Evolutionary conservation across 164 flowering plant species (phyloP).

Genomic region (Stephania cephalantha): DNA sequence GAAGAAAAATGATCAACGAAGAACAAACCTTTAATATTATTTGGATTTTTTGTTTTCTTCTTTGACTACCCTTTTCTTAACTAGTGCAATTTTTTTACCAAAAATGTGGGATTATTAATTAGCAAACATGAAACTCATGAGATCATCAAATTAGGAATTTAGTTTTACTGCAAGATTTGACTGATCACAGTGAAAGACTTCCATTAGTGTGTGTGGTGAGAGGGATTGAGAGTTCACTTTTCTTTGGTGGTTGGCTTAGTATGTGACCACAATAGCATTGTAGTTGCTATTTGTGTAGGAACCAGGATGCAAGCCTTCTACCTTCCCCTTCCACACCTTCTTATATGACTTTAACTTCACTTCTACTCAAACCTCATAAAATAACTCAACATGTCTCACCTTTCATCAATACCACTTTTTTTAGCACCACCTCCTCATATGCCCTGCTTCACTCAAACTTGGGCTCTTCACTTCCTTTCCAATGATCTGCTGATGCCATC

Average conservation of each 20-base stretch:
- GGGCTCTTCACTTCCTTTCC: not conserved
- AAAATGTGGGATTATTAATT: not conserved
- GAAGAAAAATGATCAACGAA: too few relatives aligned
- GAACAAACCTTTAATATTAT: not conserved
- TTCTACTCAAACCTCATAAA: constrained; percentile 53
- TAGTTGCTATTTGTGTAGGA: not conserved
- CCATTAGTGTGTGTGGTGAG: not conserved
- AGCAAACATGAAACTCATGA: not conserved
- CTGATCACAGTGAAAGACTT: not conserved
- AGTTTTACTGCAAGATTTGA: not conserved
- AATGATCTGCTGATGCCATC: not conserved
- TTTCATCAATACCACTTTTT: constrained; percentile 18
- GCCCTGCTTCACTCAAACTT: not conserved
- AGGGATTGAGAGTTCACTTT: too few relatives aligned
- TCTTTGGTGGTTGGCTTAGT: not conserved
- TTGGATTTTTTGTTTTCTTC: not conserved
- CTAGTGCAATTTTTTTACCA: not conserved
- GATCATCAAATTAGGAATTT: not conserved
- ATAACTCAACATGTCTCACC: not conserved
- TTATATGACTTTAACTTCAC: constrained; percentile 63
- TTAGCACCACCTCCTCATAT: constrained; percentile 10
- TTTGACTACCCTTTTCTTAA: not conserved
- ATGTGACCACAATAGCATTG: not conserved
- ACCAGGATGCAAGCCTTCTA: constrained; percentile 39
- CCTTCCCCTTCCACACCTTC: constrained; percentile 22